Evolutionary conservation across 352 stramenopile species (phyloP).

Genomic region (Globisporangium alternatum): DNA sequence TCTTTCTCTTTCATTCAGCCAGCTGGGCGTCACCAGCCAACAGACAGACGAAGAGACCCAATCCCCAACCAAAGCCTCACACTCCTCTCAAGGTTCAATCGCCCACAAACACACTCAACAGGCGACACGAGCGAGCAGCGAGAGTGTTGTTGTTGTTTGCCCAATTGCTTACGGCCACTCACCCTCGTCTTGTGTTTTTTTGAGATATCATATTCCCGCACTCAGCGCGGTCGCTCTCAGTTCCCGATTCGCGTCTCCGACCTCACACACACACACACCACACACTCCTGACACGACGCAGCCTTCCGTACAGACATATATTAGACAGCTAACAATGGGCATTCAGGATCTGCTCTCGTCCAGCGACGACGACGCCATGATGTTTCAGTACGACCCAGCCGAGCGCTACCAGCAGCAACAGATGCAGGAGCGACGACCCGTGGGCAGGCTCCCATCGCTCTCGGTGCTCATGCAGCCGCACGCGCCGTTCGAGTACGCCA

Average conservation of each 20-base stretch:
- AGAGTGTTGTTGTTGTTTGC: neutral
- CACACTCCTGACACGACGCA: neutral
- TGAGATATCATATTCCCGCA: constrained; percentile 16
- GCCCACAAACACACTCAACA: constrained; percentile 2
- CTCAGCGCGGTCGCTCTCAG: neutral
- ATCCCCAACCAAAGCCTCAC: neutral
- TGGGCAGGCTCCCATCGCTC: constrained; percentile 10
- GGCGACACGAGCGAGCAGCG: neutral
- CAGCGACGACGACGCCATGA: constrained; percentile 7
- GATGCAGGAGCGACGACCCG: neutral
- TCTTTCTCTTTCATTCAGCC: neutral
- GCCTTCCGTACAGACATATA: neutral
- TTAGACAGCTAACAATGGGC: constrained; percentile 1
- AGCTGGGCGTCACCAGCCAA: neutral
- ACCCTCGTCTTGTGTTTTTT: neutral
- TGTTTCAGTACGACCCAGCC: constrained; percentile 17
- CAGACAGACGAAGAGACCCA: constrained; percentile 5
- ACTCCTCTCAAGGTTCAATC: neutral
- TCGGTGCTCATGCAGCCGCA: constrained; percentile 19
- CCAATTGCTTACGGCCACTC: neutral
- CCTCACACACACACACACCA: neutral
- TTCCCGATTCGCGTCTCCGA: neutral
- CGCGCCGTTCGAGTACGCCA: constrained; percentile 4
- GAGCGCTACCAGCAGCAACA: constrained; percentile 12
- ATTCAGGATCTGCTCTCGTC: constrained; percentile 18